A percentile compares a stretch with the other conserved stretches of the same genome.
phyloP scores from a whole-genome alignment of 768 basidiomycete species.

The Amanita polypyramis region DNA sequence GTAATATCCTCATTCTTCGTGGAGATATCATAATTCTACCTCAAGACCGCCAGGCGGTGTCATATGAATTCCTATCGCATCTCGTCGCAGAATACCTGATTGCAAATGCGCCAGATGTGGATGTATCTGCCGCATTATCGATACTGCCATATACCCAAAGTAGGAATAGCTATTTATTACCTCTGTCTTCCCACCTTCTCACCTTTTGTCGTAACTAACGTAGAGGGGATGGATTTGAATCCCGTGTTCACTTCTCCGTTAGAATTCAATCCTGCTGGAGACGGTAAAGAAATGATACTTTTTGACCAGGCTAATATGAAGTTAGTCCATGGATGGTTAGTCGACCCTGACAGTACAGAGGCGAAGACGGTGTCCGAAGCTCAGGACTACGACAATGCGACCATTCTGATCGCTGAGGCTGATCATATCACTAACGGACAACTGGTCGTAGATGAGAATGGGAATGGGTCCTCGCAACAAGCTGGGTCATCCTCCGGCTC shows the following conservation, averaged over 20 bases:
- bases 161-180: slow-evolving; percentile 25
- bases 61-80: slow-evolving; percentile 78
- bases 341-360: slow-evolving; percentile 59
- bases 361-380: slow-evolving; percentile 38
- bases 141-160: slow-evolving; percentile 73
- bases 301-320: slow-evolving; percentile 76
- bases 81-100: slow-evolving; percentile 80
- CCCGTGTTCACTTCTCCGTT: slow-evolving; percentile 66
- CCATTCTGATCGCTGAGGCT: slow-evolving; percentile 67
- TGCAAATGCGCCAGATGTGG: slow-evolving; percentile 41
- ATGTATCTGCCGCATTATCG: slow-evolving; percentile 62
- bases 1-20: slow-evolving; percentile 85
- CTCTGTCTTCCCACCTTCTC: neutral
- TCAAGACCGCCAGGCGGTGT: slow-evolving; percentile 52
- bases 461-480: slow-evolving; percentile 14
- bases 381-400: slow-evolving; percentile 65
- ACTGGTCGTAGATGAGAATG: slow-evolving; percentile 32
- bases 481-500: slow-evolving; percentile 13
- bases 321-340: slow-evolving; percentile 86
- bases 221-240: slow-evolving; percentile 86
- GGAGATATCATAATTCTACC: slow-evolving; percentile 70
- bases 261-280: slow-evolving; percentile 55
- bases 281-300: slow-evolving; percentile 71
- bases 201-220: slow-evolving; percentile 1
- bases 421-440: slow-evolving; percentile 61